phyloP scores from a whole-genome alignment of 2,329 filamentous ascomycete genomes.

The Arthroderma sp. region DNA sequence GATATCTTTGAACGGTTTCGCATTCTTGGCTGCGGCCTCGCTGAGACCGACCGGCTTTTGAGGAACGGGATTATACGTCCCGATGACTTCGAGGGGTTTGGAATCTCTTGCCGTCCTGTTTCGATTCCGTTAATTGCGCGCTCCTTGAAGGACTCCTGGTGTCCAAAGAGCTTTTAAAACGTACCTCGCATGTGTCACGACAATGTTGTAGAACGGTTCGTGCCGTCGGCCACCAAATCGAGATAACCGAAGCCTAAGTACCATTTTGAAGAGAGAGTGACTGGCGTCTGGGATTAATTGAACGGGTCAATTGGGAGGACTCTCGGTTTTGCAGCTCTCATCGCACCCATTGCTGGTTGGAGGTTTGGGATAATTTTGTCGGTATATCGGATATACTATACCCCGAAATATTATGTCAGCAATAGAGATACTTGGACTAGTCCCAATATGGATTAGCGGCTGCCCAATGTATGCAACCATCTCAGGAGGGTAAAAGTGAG shows the following conservation, averaged over 20 bases:
- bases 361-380: too few species aligned
- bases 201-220: slow-evolving; percentile 92
- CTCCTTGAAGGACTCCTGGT: neutral
- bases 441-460: too few species aligned
- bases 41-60: slow-evolving; percentile 37
- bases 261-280: slow-evolving; percentile 46
- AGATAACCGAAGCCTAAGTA: slow-evolving; percentile 83
- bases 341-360: too few species aligned
- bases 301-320: neutral
- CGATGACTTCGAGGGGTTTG: slow-evolving; percentile 85
- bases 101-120: slow-evolving; percentile 69
- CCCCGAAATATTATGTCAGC: too few species aligned
- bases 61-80: slow-evolving; percentile 49
- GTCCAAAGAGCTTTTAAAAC: neutral
- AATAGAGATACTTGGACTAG: too few species aligned
- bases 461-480: too few species aligned
- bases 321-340: too few species aligned
- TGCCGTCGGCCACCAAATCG: slow-evolving; percentile 74
- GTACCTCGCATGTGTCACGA: slow-evolving; percentile 83
- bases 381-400: too few species aligned
- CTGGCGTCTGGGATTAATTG: neutral
- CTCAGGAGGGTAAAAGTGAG: too few species aligned
- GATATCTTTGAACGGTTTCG: slow-evolving; percentile 77
- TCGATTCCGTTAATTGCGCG: neutral
- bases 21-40: slow-evolving; percentile 35